Evolutionary conservation across 108 stramenopile genomes (phyloP), one percentile per base, ranked within the genome.

Genomic region (Nitzschia sp.): DNA sequence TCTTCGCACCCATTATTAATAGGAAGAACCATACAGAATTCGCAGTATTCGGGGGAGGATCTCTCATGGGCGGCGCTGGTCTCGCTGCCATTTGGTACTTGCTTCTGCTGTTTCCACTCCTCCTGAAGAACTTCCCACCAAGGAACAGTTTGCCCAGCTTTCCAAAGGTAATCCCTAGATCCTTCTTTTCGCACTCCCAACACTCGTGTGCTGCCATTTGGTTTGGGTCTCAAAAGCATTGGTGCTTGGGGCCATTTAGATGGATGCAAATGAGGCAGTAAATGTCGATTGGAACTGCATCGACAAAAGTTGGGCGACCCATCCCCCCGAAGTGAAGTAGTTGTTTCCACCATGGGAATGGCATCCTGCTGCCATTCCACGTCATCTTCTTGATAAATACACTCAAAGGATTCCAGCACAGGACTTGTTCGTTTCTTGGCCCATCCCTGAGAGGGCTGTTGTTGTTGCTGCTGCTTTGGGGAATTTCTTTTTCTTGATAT

Each of bases 1-100:
- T 55, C 31, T 46, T 86, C 85, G 18, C 24, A 59, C 17, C 85
- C 85, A 72, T 74, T 78, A 46, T 86, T 86, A 28, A 86, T 81
- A 4, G 85, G 85, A 18, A 86, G 64, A 35, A 74, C 79, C 23
- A 25, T 5, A 53, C 81, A 82, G 3, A 67, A 74, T 32, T 66
- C 38, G 57, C 59, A 66, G 38, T 57, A 80, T 29, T 71, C 64
- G n/a, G 63, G 28, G 11, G 70, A 70, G 24, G 59, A 30, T 32
- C 35, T 31, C 18, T 55, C 49, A 8, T 55, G 18, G 6, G 3
- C 32, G 17, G 31, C 13, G 8, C 2, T 24, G 1, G 54, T 27
- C 3, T 21, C 26, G 3, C 53, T 19, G 6, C n/a, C 24, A n/a
- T 49, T 54, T 54, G 33, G 17, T 46, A 13, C 4, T 26, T 1